Percentiles rank a stretch among this genome's conserved stretches.
Conservation (phyloP, 495 filamentous ascomycete species). For the Parathielavia hyrcaniae region DNA sequence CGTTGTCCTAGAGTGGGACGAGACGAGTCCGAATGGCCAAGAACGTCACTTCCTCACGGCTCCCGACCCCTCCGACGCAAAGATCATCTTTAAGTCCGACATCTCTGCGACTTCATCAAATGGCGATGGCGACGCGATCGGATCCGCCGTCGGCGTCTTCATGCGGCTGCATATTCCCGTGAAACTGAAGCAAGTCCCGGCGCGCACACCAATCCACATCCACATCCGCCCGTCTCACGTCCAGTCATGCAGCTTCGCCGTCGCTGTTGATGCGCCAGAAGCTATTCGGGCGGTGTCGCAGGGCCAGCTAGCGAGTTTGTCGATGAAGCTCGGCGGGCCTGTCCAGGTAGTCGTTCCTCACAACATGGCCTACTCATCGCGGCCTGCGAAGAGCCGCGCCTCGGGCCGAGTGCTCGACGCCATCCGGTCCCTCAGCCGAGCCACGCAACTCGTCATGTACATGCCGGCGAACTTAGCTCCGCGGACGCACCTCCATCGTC, state of each 20-base stretch:
- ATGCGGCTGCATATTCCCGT: background rate
- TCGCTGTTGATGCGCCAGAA: background rate
- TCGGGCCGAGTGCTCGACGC: background rate
- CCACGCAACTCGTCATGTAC: background rate
- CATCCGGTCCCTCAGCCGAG: background rate
- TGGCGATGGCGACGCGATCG: background rate
- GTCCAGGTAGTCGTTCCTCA: background rate
- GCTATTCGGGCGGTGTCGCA: background rate
- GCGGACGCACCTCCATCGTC: background rate
- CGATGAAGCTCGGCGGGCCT: background rate
- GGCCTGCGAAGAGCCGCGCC: background rate
- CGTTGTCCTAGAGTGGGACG: slow-evolving; percentile 1
- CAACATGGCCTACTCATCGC: background rate
- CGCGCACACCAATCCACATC: background rate
- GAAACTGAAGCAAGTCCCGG: background rate
- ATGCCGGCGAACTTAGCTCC: background rate
- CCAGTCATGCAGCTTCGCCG: background rate
- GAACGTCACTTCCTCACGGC: background rate
- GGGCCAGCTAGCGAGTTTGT: background rate
- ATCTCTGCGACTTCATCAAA: background rate
- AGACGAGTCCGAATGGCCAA: background rate
- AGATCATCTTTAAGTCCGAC: slow-evolving; percentile 1
- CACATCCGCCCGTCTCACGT: background rate
- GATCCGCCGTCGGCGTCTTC: background rate
- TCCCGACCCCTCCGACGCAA: background rate